Evolutionary conservation across 2,329 filamentous ascomycete genomes (phyloP), one percentile per base, ranked within the genome.

Genomic region (Metarhizium brunneum): DNA sequence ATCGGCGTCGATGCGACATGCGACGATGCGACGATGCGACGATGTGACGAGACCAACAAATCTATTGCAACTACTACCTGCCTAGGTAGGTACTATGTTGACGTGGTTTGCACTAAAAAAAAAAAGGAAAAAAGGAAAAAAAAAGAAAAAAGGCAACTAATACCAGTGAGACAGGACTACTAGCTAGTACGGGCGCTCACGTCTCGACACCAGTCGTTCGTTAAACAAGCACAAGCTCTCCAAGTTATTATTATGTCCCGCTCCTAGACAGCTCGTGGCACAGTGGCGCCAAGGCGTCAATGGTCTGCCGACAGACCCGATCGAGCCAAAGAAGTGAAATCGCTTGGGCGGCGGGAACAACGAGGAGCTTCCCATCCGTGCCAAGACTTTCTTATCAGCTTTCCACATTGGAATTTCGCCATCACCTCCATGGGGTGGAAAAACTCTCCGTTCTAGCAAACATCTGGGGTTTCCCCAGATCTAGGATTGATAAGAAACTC

Each of bases 191-290:
- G 25, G 25, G 25, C 25, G 25, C 25, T 25, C 25, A 25, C 25
- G 25, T 25, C 25, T 25, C 25, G 25, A 25, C 25, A 25, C 25
- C 25, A 25, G 25, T 25, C 25, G 25, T 25, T 6, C 40, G 14
- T 20, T 11, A 38, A 40, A 18, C 35, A 40, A 35, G 49, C 49
- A 7, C 29, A 35, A 20, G 18, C 18, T 43, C 16, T n/a, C n/a
- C 36, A 29, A 52, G 29, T 30, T 20, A 18, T 45, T 10, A 38
- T 38, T 20, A 25, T 25, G 10, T 53, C 43, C 43, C 30, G 42
- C 43, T 48, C 42, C 38, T 11, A 53, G 52, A 53, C 43, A 40
- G 30, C 52, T 47, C 52, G 32, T 53, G 43, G 52, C 43, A 48
- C 47, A 10, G 43, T 47, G 43, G 18, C 18, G 43, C 43, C 43